Base-by-base conservation (phyloP, 441 rosid species). In the Cnidoscolus chayamansa region DNA sequence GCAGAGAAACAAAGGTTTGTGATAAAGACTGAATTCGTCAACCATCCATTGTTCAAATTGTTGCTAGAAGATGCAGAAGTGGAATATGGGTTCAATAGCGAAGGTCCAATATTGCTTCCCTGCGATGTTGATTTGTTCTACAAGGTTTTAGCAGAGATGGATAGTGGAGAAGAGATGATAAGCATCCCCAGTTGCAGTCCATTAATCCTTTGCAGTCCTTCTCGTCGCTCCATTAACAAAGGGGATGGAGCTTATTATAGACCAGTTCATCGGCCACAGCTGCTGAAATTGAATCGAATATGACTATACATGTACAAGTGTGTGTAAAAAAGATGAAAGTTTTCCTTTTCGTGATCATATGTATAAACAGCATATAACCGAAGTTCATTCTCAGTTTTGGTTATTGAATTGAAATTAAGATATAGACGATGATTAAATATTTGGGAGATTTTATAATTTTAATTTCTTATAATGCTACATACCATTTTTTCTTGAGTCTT, bases 21-120 rank as follows among this genome's bases (percentile, higher is more conserved):
- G 68, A 70, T 89, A 47, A 87, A 81, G 71, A 81, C 86, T 0
- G 82, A 86, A 78, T 83, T 68, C 11, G 88, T 80, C 10, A 89
- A 84, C 72, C 94, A 87, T 65, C 91, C 88, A 13, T 74, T 84
- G 17, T 89, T 89, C 80, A 82, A 62, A 83, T 25, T 75, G 65
- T 79, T 89, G 72, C 80, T 89, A 6, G 90, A 89, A 60, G 91
- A 89, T 67, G 91, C 94, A 0, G 94, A 89, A 78, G 73, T 79
- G 15, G 91, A 87, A 70, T 87, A 83, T 55, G 94, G 94, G 15
- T 87, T 75, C 67, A 60, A 68, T 67, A 79, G 84, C 68, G 76
- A 80, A 30, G 94, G 94, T 0, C 94, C 93, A 1, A 73, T 89
- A 43, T 76, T 80, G 64, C 88, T 89, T 55, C 94, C 94, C 2